These are phyloP conservation scores for Ocimum tenuiflorum DNA, from an alignment of 257 asterid genomes.

Conservation along the genomic window DNA sequence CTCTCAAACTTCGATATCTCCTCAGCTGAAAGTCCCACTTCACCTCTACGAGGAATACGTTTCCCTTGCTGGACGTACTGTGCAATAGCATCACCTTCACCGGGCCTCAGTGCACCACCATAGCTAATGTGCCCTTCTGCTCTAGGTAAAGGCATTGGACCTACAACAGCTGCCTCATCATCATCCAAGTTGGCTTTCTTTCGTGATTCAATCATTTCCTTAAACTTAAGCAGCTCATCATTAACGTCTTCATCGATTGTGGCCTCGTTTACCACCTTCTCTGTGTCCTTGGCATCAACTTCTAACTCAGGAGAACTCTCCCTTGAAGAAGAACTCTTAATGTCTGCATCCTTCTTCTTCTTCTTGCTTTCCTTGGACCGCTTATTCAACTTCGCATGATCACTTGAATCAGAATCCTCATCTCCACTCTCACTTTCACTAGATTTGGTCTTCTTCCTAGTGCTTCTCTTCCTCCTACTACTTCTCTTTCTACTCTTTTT, in stretches of 20 bases:
- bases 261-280: slow-evolving; percentile 31
- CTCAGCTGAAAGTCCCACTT: slow-evolving; percentile 97
- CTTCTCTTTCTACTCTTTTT: slow-evolving; percentile 34
- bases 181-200: slow-evolving; percentile 51
- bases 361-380: slow-evolving; percentile 38
- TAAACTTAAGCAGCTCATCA: slow-evolving; percentile 47
- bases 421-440: slow-evolving; percentile 52
- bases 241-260: slow-evolving; percentile 29
- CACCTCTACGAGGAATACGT: slow-evolving; percentile 99
- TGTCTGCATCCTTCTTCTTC: slow-evolving; percentile 36
- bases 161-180: slow-evolving; percentile 46
- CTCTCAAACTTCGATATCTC: slow-evolving; percentile 81
- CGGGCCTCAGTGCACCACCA: slow-evolving; percentile 99
- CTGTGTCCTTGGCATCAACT: slow-evolving; percentile 25
- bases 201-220: slow-evolving; percentile 59
- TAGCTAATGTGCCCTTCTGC: slow-evolving; percentile 96
- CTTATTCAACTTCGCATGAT: slow-evolving; percentile 31
- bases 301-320: slow-evolving; percentile 31
- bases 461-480: slow-evolving; percentile 34
- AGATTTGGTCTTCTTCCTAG: slow-evolving; percentile 33
- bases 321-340: slow-evolving; percentile 21
- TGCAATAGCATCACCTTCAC: slow-evolving; percentile 99
- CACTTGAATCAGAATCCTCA: slow-evolving; percentile 52
- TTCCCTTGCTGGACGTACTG: slow-evolving; percentile 98
- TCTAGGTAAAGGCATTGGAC: slow-evolving; percentile 91